phyloP scores from a whole-genome alignment of 176 grass and related monocot genomes.

The Cenchrus americanus region DNA sequence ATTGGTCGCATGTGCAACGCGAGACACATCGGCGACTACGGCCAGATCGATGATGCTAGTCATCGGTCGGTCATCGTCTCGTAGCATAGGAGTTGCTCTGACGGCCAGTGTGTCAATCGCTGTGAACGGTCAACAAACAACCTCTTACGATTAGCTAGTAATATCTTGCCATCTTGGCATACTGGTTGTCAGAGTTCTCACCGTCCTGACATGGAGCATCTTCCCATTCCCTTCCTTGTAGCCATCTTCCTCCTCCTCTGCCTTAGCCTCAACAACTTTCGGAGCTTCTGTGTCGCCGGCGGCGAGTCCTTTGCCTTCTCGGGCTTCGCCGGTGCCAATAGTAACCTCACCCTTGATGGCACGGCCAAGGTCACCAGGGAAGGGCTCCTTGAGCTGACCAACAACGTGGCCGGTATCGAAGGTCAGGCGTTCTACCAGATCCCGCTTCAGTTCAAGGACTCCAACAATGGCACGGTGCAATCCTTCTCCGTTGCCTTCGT shows the following conservation, averaged over 20 bases:
- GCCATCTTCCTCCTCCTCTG: background rate
- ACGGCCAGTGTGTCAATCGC: background rate
- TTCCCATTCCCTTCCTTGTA: background rate
- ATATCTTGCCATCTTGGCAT: background rate
- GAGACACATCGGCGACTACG: background rate
- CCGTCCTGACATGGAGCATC: background rate
- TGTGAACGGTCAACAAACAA: background rate
- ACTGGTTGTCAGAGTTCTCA: background rate
- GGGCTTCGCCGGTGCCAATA: background rate
- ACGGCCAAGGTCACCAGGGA: background rate
- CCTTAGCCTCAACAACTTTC: background rate
- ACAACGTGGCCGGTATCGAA: rapidly evolving
- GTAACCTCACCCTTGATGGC: constrained; percentile 3
- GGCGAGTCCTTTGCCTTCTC: background rate
- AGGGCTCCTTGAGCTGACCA: constrained; percentile 19
- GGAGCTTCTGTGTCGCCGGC: background rate
- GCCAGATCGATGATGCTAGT: background rate
- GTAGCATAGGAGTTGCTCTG: background rate
- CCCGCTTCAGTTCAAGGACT: background rate
- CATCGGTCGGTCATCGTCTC: background rate
- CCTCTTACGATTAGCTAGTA: background rate
- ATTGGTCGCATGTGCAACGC: background rate
- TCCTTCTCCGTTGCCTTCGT: constrained; percentile 27
- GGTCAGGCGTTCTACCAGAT: constrained; percentile 14
- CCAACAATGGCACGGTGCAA: background rate